Conservation (phyloP, 2,329 filamentous ascomycete genomes). For the Davidsoniella eucalypti region DNA sequence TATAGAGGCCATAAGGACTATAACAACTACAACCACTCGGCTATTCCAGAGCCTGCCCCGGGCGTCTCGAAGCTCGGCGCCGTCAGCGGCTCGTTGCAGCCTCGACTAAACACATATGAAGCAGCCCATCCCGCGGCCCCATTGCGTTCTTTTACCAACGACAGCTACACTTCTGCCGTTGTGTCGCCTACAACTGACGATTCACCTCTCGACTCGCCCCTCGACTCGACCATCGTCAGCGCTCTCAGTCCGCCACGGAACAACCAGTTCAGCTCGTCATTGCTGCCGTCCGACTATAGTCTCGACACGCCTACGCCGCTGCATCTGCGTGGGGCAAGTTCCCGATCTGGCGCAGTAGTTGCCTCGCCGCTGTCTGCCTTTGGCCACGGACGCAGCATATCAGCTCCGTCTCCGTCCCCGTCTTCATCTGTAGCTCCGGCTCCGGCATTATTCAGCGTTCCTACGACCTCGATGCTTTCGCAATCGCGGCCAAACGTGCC, state of each 20-base stretch:
- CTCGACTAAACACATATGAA: no score
- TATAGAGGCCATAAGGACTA: no score
- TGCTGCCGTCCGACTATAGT: background rate
- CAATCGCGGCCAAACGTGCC: background rate
- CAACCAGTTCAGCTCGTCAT: background rate
- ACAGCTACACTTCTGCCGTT: constrained; percentile 10
- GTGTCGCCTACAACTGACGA: constrained; percentile 1
- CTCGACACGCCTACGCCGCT: constrained; percentile 6
- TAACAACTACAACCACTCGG: no score
- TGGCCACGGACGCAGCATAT: constrained; percentile 6
- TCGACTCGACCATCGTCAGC: constrained; percentile 6
- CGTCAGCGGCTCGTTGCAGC: no score
- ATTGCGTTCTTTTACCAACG: constrained; percentile 6
- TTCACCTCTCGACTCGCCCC: background rate
- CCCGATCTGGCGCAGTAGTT: background rate
- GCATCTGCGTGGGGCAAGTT: background rate
- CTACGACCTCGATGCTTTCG: background rate
- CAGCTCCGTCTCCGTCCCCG: constrained; percentile 4
- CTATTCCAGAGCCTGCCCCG: no score
- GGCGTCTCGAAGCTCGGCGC: no score
- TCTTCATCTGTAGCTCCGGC: background rate
- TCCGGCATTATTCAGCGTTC: background rate
- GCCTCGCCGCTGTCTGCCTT: background rate
- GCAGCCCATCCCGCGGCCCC: background rate
- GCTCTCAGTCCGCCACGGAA: constrained; percentile 4